phyloP scores from a whole-genome alignment of 768 basidiomycete genomes.

The Floccularia luteovirens region DNA sequence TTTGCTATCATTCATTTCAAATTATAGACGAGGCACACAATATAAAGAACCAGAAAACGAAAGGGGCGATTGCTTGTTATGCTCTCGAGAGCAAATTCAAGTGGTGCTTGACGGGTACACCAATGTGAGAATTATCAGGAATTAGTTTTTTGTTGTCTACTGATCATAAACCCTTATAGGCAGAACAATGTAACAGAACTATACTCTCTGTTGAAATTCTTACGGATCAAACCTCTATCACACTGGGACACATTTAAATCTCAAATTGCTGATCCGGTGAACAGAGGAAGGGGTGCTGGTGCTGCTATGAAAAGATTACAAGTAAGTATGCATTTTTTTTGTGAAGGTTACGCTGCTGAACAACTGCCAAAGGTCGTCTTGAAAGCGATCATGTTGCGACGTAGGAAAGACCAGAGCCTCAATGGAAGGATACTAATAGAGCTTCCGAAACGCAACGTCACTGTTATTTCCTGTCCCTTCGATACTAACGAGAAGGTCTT shows the following conservation, averaged over 20 bases:
- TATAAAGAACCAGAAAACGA: constrained; percentile 83
- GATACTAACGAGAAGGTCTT: constrained; percentile 71
- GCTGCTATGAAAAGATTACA: constrained; percentile 83
- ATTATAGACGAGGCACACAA: constrained; percentile 85
- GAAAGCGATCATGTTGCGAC: constrained; percentile 82
- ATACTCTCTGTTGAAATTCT: constrained; percentile 83
- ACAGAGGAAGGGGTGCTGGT: constrained; percentile 46
- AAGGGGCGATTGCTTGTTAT: constrained; percentile 72
- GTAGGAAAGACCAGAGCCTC: constrained; percentile 63
- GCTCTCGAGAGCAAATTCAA: constrained; percentile 70
- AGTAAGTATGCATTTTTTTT: constrained; percentile 24
- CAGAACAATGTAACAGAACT: constrained; percentile 91
- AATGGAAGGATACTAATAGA: constrained; percentile 81
- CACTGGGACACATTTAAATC: constrained; percentile 75
- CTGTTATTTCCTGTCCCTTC: constrained; percentile 73
- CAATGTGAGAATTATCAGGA: constrained; percentile 41
- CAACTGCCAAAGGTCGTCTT: constrained; percentile 56
- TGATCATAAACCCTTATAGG: constrained; percentile 22
- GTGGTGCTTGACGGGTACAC: constrained; percentile 87
- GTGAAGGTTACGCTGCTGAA: neutral
- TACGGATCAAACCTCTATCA: constrained; percentile 76
- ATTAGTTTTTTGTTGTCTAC: constrained; percentile 22
- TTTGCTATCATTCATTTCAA: neutral
- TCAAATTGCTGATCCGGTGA: constrained; percentile 76
- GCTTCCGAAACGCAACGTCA: constrained; percentile 67